phyloP scores from a whole-genome alignment of 495 filamentous ascomycete genomes.

The Cenococcum geophilum region DNA sequence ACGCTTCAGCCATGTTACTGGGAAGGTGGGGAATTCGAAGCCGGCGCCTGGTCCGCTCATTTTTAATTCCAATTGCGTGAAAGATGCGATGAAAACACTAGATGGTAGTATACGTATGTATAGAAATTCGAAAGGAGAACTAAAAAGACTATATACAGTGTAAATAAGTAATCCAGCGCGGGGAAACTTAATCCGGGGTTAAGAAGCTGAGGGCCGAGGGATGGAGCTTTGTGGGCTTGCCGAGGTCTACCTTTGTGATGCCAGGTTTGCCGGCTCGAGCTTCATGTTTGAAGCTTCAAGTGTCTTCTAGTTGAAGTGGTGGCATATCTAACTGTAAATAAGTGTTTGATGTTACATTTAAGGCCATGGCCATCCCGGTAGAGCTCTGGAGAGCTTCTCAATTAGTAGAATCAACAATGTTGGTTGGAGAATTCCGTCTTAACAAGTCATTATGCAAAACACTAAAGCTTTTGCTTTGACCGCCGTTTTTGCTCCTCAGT shows the following conservation, averaged over 20 bases:
- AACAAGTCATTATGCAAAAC: too few relatives aligned
- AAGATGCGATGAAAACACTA: neutral
- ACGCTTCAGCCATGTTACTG: conserved; percentile 78
- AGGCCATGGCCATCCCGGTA: too few relatives aligned
- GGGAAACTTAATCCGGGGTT: conserved; percentile 6
- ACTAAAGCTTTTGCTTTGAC: too few relatives aligned
- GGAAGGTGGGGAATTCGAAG: conserved; percentile 58
- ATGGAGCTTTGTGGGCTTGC: neutral
- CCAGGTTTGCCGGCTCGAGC: too few relatives aligned
- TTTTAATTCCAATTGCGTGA: neutral
- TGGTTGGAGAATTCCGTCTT: too few relatives aligned
- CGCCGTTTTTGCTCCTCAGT: neutral
- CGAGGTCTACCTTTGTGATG: neutral
- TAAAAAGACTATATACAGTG: neutral
- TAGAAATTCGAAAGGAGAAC: neutral
- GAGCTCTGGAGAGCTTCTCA: too few relatives aligned
- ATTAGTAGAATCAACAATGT: neutral
- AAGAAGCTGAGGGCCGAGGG: too few relatives aligned
- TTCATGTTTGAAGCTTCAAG: too few relatives aligned
- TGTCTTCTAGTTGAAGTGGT: too few relatives aligned
- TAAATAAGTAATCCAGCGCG: neutral
- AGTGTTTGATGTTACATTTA: too few relatives aligned
- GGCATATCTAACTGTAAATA: too few relatives aligned
- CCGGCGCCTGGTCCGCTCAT: conserved; percentile 24
- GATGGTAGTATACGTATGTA: neutral